Base-by-base conservation (phyloP, 176 grass and related monocot genomes). In the Otatea glauca region DNA sequence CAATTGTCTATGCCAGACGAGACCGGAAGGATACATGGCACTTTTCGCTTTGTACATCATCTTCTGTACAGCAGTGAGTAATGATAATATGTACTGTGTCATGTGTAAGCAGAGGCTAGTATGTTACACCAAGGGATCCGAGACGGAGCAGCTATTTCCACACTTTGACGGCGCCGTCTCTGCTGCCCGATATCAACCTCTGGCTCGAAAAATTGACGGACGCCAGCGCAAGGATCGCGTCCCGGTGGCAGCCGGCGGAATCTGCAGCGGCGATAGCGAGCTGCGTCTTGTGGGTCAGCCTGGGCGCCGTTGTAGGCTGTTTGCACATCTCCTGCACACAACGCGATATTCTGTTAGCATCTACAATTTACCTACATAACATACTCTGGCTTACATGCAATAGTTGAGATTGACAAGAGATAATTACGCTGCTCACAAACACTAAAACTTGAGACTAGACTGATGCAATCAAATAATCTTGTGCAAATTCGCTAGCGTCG, bases 161-260 rank as follows among this genome's bases (percentile, higher is more conserved):
- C 49, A 98, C 93, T 87, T 98, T 98, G 75, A 98, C 84, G 24
- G 91, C 93, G 32, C 93, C 96, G 20, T 99, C 96, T 89, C 96
- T 86, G 65, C 96, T 94, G 49, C 59, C 94, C 4, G 96, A 99
- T 83, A 99, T 60, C 81, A 99, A 84, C 59, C 96, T 88, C 58
- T 99, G 96, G 88, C 85, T 96, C 60, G 89, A 90, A 75, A 99
- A 62, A 49, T 96, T 96, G 75, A 94, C 81, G n/a, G 96, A 92
- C 12, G 96, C 96, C 70, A 99, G 5, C 0, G 96, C 91, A 0
- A 99, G 86, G 71, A 99, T 83, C 0, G 93, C 76, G 14, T 99
- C 96, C 1, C 91, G 91, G 83, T 98, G 96, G 68, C 93, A 98
- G 21, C 96, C 88, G 0, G 96, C 91, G 1, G 93, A 86, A 60